Evolutionary conservation across 1,284 basidiomycete genomes (phyloP).

Genomic region (Cryptococcus depauperatus): DNA sequence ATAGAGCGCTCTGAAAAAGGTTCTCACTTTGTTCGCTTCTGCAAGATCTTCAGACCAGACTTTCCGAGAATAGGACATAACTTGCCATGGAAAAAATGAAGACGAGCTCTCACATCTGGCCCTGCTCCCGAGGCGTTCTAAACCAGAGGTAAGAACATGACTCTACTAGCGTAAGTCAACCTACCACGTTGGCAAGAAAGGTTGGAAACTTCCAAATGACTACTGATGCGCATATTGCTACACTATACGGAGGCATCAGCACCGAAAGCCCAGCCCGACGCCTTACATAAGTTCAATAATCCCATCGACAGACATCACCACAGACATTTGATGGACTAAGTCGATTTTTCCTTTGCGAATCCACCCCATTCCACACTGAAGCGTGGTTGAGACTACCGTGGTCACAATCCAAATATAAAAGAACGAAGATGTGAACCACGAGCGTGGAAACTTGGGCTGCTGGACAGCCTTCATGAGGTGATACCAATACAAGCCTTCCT

Average conservation of each 20-base stretch:
- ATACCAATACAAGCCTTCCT: conserved; percentile 33
- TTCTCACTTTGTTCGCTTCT: conserved; percentile 31
- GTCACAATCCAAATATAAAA: conserved; percentile 28
- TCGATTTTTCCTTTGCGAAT: conserved; percentile 12
- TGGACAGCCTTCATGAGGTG: conserved; percentile 28
- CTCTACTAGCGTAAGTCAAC: conserved; percentile 3
- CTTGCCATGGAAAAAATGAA: conserved; percentile 29
- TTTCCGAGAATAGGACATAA: conserved; percentile 54
- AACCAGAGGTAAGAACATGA: background rate
- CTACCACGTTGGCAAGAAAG: conserved; percentile 25
- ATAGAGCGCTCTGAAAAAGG: conserved; percentile 23
- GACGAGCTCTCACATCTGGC: conserved; percentile 27
- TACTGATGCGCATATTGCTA: conserved; percentile 20
- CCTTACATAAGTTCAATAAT: conserved; percentile 22
- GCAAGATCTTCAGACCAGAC: conserved; percentile 74
- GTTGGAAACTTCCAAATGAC: conserved; percentile 24
- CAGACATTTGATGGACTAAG: conserved; percentile 10
- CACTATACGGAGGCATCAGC: background rate
- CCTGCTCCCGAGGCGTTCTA: conserved; percentile 30
- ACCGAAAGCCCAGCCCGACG: background rate
- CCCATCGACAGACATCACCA: conserved; percentile 14
- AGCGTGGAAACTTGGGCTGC: conserved; percentile 15
- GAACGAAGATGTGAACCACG: conserved; percentile 23
- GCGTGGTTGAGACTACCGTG: conserved; percentile 7
- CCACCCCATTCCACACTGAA: conserved; percentile 15